Base-by-base conservation (phyloP, 306 rosid genomes). In the Medicago ruthenica region DNA sequence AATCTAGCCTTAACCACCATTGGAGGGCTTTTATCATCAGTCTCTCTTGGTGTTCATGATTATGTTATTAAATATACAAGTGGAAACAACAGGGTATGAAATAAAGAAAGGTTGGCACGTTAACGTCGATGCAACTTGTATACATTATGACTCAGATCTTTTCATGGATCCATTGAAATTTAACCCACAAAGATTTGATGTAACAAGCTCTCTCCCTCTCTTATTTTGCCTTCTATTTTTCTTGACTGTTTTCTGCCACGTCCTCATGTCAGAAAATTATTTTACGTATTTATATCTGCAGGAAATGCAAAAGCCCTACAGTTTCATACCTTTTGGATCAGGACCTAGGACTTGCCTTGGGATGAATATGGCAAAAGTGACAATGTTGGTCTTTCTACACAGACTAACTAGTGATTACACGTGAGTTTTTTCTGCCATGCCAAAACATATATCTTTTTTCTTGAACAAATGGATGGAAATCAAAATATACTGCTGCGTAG, bases 311-410 rank as follows among this genome's bases (percentile, higher is more conserved):
- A 91, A 86, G 89, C 92, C 97, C 18, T 87, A 83, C 82, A 87
- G 84, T 79, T 87, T 77, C 76, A 79, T 86, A 48, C 92, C 94
- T 70, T 91, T 87, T 68, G 97, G 94, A 55, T 77, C 90, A 62
- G 94, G 97, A 73, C 87, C 92, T 8, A 86, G 97, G 82, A 87
- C 93, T 42, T 87, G 97, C 82, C 76, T 89, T n/a, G 90, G 96
- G 61, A 87, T 81, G 20, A 91, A 89, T 58, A 84, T 91, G 92
- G 91, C 92, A 17, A 89, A 83, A 77, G 74, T 87, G 70, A 89
- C 94, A 78, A 87, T 87, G 90, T 27, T 87, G 83, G 82, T 89
- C 57, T 87, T 89, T 80, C 59, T 89, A 80, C 90, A 87, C 76
- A 83, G 92, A 67, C 67, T 87, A 37, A 80, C 89, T 6, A 76